Base-by-base conservation (phyloP, 805 yeast species). In the Cyberlindnera bimundalis region DNA sequence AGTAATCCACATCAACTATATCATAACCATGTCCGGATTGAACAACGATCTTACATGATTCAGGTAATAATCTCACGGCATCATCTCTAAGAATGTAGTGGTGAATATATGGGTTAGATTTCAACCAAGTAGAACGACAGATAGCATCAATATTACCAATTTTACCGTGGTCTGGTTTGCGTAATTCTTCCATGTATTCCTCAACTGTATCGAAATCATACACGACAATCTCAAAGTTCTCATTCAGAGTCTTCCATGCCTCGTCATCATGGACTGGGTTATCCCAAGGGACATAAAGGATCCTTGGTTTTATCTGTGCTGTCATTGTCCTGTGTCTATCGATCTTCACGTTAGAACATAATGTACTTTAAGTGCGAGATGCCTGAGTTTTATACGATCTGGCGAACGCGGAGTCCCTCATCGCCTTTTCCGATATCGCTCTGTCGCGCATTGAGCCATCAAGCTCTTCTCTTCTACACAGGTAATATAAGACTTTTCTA, bases 11-110 rank as follows among this genome's bases (percentile, higher is more conserved):
- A 43, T 66, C 70, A 21, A 62, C 70, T 15, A 62, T 61, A 43
- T 66, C 70, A 42, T 56, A 62, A 0, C 71, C 71, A 47, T 66
- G 70, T 0, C 71, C 71, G 0, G 69, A 62, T 36, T 62, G 67
- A 5, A 59, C 66, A 36, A 65, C 55, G 20, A 65, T 55, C 48
- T 66, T 59, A 13, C 62, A 61, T 0, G 66, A 50, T 7, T 62
- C 59, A 2, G 71, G 70, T 8, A 62, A 15, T 10, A 50, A 29
- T 27, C 51, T 55, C 2, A 62, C 65, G 2, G 65, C 48, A 10
- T 65, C 70, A 26, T 53, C 61, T 39, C 69, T 54, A 46, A 45
- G 58, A 61, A 42, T 62, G 50, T 56, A 63, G 30, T 66, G 70
- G 32, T 62, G 60, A 25, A 61, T 56, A 37, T 61, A 65, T n/a